phyloP scores from a whole-genome alignment of 1,284 basidiomycete species.

The Blastosporella zonata region DNA sequence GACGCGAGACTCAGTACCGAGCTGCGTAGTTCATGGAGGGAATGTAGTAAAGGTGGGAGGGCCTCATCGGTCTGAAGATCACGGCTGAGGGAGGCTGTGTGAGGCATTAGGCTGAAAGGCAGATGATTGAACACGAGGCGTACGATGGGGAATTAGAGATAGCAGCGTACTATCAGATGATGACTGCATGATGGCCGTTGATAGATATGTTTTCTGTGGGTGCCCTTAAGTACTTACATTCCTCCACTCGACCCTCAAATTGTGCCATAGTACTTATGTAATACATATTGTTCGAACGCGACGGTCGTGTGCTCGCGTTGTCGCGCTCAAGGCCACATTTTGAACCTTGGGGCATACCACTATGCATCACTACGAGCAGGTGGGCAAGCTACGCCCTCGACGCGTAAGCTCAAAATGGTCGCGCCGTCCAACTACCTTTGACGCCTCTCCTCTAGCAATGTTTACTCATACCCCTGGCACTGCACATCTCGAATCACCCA shows the following conservation, averaged over 20 bases:
- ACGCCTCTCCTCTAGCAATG: too few species aligned
- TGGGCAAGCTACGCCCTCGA: too few species aligned
- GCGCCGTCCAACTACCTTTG: too few species aligned
- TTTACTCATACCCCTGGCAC: too few species aligned
- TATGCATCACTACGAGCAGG: too few species aligned
- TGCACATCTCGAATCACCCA: too few species aligned
- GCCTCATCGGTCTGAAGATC: slow-evolving; percentile 37
- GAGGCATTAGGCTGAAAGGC: slow-evolving; percentile 18
- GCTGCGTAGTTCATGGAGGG: slow-evolving; percentile 63
- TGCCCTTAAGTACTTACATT: not conserved
- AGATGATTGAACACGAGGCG: slow-evolving; percentile 11
- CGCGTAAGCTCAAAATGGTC: too few species aligned
- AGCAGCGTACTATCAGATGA: not conserved
- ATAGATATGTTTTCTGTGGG: not conserved
- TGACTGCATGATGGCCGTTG: not conserved
- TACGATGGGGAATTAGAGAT: slow-evolving; percentile 31
- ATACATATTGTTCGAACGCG: not conserved
- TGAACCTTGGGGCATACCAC: too few species aligned
- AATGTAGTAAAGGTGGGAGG: slow-evolving; percentile 56
- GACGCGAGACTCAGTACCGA: slow-evolving; percentile 79
- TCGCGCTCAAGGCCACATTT: too few species aligned
- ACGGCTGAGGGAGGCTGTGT: slow-evolving; percentile 57
- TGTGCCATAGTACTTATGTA: not conserved
- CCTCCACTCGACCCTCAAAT: not conserved
- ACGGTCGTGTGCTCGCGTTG: too few species aligned